Conservation (phyloP, 2,329 filamentous ascomycete species). For the Neopestalotiopsis clavispora region DNA sequence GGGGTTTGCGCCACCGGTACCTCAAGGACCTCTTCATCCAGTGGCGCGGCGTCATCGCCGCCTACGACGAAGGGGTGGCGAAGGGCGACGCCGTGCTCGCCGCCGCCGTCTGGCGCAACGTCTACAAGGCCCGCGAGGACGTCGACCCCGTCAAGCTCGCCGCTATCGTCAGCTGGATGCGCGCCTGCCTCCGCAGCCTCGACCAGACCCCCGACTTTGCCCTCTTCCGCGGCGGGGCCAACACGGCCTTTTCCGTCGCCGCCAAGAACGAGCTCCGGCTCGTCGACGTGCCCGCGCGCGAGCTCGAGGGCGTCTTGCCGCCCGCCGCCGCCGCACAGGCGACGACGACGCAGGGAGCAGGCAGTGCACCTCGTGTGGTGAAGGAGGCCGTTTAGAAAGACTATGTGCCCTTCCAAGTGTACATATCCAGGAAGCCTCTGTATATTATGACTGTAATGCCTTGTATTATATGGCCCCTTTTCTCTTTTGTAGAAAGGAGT, state of each 20-base stretch:
- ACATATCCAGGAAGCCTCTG: not conserved
- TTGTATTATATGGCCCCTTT: not conserved
- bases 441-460: constrained; percentile 9
- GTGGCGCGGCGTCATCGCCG: constrained; percentile 85
- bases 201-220: constrained; percentile 54
- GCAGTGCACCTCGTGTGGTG: not conserved
- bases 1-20: constrained; percentile 65
- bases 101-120: constrained; percentile 88
- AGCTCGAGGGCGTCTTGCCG: constrained; percentile 41
- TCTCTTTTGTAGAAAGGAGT: not conserved
- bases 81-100: constrained; percentile 79
- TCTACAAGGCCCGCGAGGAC: constrained; percentile 74
- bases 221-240: constrained; percentile 33
- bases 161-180: constrained; percentile 62
- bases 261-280: constrained; percentile 40
- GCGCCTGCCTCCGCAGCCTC: constrained; percentile 50
- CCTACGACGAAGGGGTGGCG: constrained; percentile 82
- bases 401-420: not conserved
- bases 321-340: not conserved
- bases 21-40: constrained; percentile 91
- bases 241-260: constrained; percentile 49
- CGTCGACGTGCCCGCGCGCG: constrained; percentile 47
- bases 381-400: constrained; percentile 1
- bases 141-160: constrained; percentile 56
- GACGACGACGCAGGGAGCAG: not conserved